Evolutionary conservation across 345 rosid species (phyloP).

Genomic region (Angophora floribunda): DNA sequence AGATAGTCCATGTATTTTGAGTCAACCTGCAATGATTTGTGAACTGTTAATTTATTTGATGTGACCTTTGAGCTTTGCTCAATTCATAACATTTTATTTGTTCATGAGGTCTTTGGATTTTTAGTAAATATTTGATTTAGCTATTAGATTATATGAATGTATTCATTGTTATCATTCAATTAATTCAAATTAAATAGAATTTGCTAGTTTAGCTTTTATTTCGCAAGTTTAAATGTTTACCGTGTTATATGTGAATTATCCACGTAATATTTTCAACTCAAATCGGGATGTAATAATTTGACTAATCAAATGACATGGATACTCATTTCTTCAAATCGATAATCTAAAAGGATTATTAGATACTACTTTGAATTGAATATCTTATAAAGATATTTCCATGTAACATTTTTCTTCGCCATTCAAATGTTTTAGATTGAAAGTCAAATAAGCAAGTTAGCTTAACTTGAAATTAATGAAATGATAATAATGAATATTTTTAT

Average conservation of each 20-base stretch:
- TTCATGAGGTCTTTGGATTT: accelerated
- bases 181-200: accelerated
- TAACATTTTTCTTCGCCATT: neutral
- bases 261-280: neutral
- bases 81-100: too few species aligned
- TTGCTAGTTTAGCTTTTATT: neutral
- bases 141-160: too few species aligned
- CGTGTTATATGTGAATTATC: accelerated
- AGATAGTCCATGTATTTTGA: accelerated
- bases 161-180: neutral
- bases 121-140: neutral
- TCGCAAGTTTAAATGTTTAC: accelerated
- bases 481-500: neutral
- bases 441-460: neutral
- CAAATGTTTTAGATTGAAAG: accelerated
- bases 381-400: accelerated
- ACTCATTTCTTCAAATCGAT: neutral
- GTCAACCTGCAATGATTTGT: neutral
- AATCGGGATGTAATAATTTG: accelerated
- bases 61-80: too few species aligned
- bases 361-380: neutral
- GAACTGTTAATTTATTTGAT: too few species aligned
- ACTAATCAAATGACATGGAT: neutral
- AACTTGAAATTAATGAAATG: neutral
- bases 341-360: neutral